Evolutionary conservation across 352 stramenopile genomes (phyloP), one percentile per base, ranked within the genome.

Genomic region (Albugo laibachii): DNA sequence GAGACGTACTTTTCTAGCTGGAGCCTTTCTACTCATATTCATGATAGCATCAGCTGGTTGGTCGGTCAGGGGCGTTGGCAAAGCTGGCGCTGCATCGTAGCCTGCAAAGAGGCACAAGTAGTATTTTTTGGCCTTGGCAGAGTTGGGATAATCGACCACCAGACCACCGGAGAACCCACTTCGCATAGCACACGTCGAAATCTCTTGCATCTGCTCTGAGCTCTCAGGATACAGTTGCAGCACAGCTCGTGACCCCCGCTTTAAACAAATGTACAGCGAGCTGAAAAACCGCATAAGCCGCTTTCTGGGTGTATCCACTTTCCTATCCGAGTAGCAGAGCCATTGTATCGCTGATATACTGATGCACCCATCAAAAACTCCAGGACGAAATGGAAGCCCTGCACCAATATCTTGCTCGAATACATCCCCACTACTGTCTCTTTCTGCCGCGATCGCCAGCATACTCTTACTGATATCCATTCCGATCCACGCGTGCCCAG

Each of bases 271-370:
- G 60, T 89, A 93, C 0, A 93, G 70, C 42, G 82, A 95, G 37
- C 84, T 95, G 66, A 99, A 99, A 66, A 99, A 99, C 19, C 92
- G 81, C 45, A 81, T 94, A 14, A 99, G 69, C 24, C 95, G 85
- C 55, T 88, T 87, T 49, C 94, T 68, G 36, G 78, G 74, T 36
- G 78, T 95, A 64, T 99, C 93, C 45, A 94, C 75, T 49, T 93
- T 96, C 49, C 93, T 94, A 65, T 98, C 96, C 50, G 92, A 97
- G 68, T 99, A 99, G 62, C 95, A 99, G 16, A 99, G 80, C 96
- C 96, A 99, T 69, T 99, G 96, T 20, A 99, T 62, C n/a, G 96
- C 96, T 13, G 93, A 99, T 54, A 99, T 98, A 54, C 92, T 98
- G 65, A 99, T 97, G 58, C 84, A 97, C 15, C 94, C 95, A 59